Evolutionary conservation across 441 rosid genomes (phyloP).

Genomic region (Croton laevigatus): DNA sequence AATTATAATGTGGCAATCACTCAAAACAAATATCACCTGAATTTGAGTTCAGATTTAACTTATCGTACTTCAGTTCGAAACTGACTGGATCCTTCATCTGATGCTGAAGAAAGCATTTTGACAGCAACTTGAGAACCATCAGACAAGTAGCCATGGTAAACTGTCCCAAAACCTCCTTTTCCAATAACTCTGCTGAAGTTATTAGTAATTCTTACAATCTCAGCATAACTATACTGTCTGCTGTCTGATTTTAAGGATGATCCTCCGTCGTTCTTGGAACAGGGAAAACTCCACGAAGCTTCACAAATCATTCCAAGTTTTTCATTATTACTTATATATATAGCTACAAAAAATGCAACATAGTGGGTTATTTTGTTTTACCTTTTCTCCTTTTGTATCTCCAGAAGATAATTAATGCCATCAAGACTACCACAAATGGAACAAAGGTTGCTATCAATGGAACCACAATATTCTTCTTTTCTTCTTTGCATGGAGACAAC

Average conservation of each 20-base stretch:
- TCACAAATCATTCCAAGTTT: slow-evolving; percentile 1
- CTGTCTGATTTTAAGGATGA: slow-evolving; percentile 24
- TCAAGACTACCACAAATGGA: slow-evolving; percentile 26
- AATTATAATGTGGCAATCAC: too few relatives aligned
- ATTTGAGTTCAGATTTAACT: neutral
- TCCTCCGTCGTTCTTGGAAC: slow-evolving; percentile 13
- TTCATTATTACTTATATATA: too few relatives aligned
- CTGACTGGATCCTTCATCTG: slow-evolving; percentile 32
- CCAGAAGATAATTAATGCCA: slow-evolving; percentile 30
- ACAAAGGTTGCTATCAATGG: slow-evolving; percentile 37
- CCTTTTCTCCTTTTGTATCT: slow-evolving; percentile 31
- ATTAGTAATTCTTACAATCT: slow-evolving; percentile 35
- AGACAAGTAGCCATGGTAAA: slow-evolving; percentile 31
- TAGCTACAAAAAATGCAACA: too few relatives aligned
- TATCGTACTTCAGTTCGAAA: slow-evolving; percentile 33
- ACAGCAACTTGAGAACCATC: slow-evolving; percentile 42
- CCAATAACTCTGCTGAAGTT: slow-evolving; percentile 31
- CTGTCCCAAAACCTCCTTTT: slow-evolving; percentile 36
- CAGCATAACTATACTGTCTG: slow-evolving; percentile 28
- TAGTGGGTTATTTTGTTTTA: neutral
- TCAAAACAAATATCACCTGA: neutral
- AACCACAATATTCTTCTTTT: slow-evolving; percentile 26
- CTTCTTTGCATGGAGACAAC: slow-evolving; percentile 36
- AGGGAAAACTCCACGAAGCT: slow-evolving; percentile 11
- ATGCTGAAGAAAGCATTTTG: slow-evolving; percentile 37